Evolutionary conservation across 108 stramenopile species (phyloP), one percentile per base, ranked within the genome.

Genomic region (Pseudonitzschia delicatissima): DNA sequence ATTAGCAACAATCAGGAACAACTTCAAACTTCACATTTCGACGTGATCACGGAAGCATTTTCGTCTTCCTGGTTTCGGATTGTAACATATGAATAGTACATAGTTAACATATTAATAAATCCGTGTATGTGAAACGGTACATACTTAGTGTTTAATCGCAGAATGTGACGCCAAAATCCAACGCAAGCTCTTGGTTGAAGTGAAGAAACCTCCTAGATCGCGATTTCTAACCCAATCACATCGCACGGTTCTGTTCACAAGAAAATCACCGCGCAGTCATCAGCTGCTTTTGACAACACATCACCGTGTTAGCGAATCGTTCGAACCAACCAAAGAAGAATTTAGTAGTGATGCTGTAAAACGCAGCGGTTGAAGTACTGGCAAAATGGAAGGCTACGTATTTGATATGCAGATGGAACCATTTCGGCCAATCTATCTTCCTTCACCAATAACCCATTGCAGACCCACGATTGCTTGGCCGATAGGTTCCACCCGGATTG

Each of bases 401-500:
- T n/a, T n/a, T n/a, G n/a, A n/a, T n/a, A n/a, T n/a, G n/a, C n/a
- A n/a, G n/a, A n/a, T n/a, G n/a, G n/a, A n/a, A n/a, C n/a, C n/a
- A n/a, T n/a, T n/a, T n/a, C n/a, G n/a, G n/a, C n/a, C n/a, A n/a
- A n/a, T n/a, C 42, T 44, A n/a, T 44, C 42, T 5, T 44, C 6
- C 7, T 1, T 44, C 42, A 6, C 13, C 4, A 44, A 5, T 1
- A 44, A 44, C 2, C 13, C 3, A 3, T n/a, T 44, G 6, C n/a
- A n/a, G 17, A 44, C 42, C 42, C 42, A 44, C 42, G 42, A 44
- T 44, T 44, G 42, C 42, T 44, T 44, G 42, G n/a, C n/a, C n/a
- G n/a, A n/a, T n/a, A n/a, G n/a, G n/a, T n/a, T n/a, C n/a, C n/a
- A n/a, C n/a, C n/a, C n/a, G n/a, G n/a, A n/a, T n/a, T n/a, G n/a